A percentile compares a stretch with the other conserved stretches of the same genome.
These are phyloP conservation scores for Metahyphopichia silvanorum DNA, from an alignment of 805 yeast genomes.

Conservation along the genomic window DNA sequence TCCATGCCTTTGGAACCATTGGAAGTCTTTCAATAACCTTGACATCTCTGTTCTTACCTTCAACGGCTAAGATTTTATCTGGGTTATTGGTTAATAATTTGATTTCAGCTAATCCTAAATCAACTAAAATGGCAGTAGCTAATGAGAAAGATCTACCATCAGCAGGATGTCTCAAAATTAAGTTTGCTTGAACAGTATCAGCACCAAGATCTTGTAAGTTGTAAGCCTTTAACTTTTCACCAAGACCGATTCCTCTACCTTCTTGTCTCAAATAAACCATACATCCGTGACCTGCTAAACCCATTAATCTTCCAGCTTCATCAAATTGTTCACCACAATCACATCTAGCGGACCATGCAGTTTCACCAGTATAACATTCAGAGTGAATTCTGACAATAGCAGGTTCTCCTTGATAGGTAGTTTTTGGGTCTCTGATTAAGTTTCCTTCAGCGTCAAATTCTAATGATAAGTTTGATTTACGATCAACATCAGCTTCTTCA, in stretches of 20 bases:
- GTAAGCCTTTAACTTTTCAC: constrained; percentile 95
- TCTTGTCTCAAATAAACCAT: constrained; percentile 95
- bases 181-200: constrained; percentile 95
- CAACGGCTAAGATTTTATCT: constrained; percentile 92
- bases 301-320: constrained; percentile 95
- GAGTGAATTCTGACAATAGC: constrained; percentile 88
- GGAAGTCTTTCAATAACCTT: constrained; percentile 87
- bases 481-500: constrained; percentile 59
- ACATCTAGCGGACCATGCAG: constrained; percentile 98
- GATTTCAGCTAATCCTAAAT: constrained; percentile 70
- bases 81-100: constrained; percentile 91
- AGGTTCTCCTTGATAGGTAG: constrained; percentile 35
- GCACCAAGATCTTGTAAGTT: constrained; percentile 97
- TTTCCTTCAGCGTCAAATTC: constrained; percentile 32
- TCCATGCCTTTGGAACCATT: constrained; percentile 97
- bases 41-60: constrained; percentile 73
- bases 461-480: constrained; percentile 16
- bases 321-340: constrained; percentile 99
- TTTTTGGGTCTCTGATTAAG: constrained; percentile 21
- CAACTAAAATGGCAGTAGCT: constrained; percentile 89
- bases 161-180: constrained; percentile 92
- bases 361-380: constrained; percentile 98
- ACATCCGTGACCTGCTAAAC: constrained; percentile 82
- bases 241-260: constrained; percentile 98
- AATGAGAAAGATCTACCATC: constrained; percentile 93